Evolutionary conservation across 441 rosid genomes (phyloP).

Genomic region (Breynia disticha): DNA sequence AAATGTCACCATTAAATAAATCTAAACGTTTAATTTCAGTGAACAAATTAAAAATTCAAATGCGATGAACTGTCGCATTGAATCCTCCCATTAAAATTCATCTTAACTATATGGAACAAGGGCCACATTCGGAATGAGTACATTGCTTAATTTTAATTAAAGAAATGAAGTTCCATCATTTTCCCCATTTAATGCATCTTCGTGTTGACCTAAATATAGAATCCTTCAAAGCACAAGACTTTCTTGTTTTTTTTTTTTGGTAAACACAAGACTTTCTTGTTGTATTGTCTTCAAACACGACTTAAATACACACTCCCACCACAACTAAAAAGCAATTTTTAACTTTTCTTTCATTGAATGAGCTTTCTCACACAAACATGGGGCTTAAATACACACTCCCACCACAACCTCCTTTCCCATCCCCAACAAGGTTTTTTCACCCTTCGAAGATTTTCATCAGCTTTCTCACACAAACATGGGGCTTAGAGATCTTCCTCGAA

Average conservation of each 20-base stretch:
- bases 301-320: neutral
- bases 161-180: conserved; percentile 20
- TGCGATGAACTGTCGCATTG: no score
- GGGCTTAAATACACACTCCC: conserved; percentile 24
- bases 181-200: conserved; percentile 13
- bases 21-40: no score
- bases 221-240: conserved; percentile 2
- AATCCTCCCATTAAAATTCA: no score
- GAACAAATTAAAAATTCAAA: no score
- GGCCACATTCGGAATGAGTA: neutral
- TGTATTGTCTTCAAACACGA: conserved; percentile 9
- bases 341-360: no score
- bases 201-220: conserved; percentile 7
- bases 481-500: conserved; percentile 24
- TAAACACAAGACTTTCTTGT: no score
- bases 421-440: conserved; percentile 40
- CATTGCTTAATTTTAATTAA: conserved; percentile 12
- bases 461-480: conserved; percentile 18
- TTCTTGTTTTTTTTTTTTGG: no score
- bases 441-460: neutral
- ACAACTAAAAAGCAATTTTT: neutral
- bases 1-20: no score
- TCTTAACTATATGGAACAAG: neutral
- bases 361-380: conserved; percentile 16
- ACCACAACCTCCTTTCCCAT: no score